Conservation (phyloP, 108 stramenopile genomes). For the Ochromonas danica region DNA sequence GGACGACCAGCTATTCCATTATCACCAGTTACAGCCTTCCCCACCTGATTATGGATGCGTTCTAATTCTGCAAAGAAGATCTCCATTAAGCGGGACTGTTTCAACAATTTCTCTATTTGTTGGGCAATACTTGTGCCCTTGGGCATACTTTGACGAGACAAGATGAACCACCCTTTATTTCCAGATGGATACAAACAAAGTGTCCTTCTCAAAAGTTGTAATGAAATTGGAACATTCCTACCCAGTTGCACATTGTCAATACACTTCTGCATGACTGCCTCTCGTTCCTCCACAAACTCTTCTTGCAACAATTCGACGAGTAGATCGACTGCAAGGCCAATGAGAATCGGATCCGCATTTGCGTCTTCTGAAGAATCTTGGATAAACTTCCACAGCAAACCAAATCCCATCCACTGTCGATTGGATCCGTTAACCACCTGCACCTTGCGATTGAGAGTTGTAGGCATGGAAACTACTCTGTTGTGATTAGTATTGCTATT, state of each 20-base stretch:
- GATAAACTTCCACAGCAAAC: constrained; percentile 21
- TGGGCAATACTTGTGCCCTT: background rate
- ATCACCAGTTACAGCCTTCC: too few species aligned
- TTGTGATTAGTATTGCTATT: background rate
- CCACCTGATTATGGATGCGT: too few species aligned
- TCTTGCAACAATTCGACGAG: constrained; percentile 28
- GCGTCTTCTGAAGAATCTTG: background rate
- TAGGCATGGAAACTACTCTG: background rate
- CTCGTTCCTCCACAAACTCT: constrained; percentile 28
- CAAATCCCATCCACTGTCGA: constrained; percentile 17
- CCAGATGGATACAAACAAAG: constrained; percentile 4
- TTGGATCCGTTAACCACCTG: constrained; percentile 1
- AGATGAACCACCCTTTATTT: background rate
- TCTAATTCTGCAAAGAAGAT: constrained; percentile 19
- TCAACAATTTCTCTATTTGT: constrained; percentile 12
- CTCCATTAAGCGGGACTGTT: background rate
- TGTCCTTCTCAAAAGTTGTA: background rate
- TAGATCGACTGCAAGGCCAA: background rate
- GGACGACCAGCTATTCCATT: too few species aligned
- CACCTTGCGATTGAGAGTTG: background rate
- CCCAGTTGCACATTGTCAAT: constrained; percentile 23
- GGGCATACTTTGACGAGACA: background rate
- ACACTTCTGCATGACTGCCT: constrained; percentile 6
- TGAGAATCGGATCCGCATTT: background rate
- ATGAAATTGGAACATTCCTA: background rate